Base-by-base conservation (phyloP, 2,329 filamentous ascomycete genomes). In the Remersonia thermophila region DNA sequence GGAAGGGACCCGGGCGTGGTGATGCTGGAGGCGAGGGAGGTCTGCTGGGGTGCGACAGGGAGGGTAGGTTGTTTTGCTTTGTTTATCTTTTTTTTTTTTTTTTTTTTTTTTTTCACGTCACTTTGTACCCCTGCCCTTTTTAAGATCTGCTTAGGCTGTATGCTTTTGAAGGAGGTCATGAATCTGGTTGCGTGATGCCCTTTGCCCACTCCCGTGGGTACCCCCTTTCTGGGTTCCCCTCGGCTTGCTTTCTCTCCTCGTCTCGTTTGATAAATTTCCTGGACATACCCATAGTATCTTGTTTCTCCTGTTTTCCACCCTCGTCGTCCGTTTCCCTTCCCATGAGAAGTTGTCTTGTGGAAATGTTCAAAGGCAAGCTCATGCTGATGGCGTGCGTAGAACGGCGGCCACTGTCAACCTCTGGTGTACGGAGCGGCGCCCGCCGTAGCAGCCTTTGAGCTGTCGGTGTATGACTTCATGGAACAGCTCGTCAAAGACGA, bases 31-130 rank as follows among this genome's bases (percentile, higher is more conserved):
- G 83, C 83, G 11, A 67, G 83, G 48, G 82, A 87, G 61, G 80
- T 77, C 3, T 87, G 82, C 51, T 86, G 73, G 72, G 83, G 83
- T 13, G 83, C 83, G n/a, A 89, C 82, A 1, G 82, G 83, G n/a
- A 62, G 82, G 51, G 79, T 83, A 51, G 65, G 74, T 65, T 14
- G 6, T 13, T 8, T 13, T n/a, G n/a, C n/a, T n/a, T n/a, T n/a
- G n/a, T 23, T 20, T 20, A 15, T 26, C 8, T 31, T 32, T 32
- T 16, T 28, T 18, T 4, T 39, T 17, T 9, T 32, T 18, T n/a
- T n/a, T n/a, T n/a, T n/a, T n/a, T n/a, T n/a, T n/a, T n/a, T n/a
- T n/a, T n/a, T n/a, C n/a, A n/a, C n/a, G n/a, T n/a, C n/a, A n/a
- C n/a, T n/a, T n/a, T n/a, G n/a, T n/a, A n/a, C n/a, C n/a, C n/a